A percentile compares a stretch with the other conserved stretches of the same genome.
Conservation (phyloP, 2,329 filamentous ascomycete species). For the Xylaria sp. region DNA sequence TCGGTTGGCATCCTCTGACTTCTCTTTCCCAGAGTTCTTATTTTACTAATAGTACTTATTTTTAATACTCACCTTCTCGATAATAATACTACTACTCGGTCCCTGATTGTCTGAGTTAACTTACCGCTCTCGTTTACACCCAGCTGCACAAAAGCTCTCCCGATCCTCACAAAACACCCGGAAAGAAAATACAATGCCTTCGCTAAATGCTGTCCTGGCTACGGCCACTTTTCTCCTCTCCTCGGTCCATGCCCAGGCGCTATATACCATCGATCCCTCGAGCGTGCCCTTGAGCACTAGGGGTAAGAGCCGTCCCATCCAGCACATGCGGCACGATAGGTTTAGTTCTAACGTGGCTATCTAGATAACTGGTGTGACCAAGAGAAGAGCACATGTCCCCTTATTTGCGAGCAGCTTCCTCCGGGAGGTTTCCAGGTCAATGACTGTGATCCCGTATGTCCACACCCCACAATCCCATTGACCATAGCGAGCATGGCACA, state of each 20-base stretch:
- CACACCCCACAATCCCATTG: background rate
- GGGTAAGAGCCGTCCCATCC: slow-evolving; percentile 59
- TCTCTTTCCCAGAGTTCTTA: slow-evolving; percentile 8
- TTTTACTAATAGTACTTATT: slow-evolving; percentile 27
- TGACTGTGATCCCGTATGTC: slow-evolving; percentile 72
- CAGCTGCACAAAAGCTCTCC: background rate
- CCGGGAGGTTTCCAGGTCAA: slow-evolving; percentile 67
- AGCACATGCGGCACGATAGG: background rate
- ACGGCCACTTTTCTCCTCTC: slow-evolving; percentile 64
- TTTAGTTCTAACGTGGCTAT: slow-evolving; percentile 36
- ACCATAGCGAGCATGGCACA: background rate
- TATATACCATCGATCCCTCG: slow-evolving; percentile 71
- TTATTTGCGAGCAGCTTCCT: slow-evolving; percentile 74
- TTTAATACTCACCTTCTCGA: slow-evolving; percentile 26
- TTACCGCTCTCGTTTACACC: slow-evolving; percentile 25
- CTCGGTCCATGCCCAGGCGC: slow-evolving; percentile 59
- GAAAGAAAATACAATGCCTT: slow-evolving; percentile 59
- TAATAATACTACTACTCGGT: slow-evolving; percentile 14
- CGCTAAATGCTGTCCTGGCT: slow-evolving; percentile 65
- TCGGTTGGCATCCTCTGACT: slow-evolving; percentile 28
- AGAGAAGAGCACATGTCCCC: slow-evolving; percentile 72
- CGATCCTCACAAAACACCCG: slow-evolving; percentile 1
- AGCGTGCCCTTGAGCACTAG: slow-evolving; percentile 64
- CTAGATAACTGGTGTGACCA: slow-evolving; percentile 71
- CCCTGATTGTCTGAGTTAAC: background rate